These are phyloP conservation scores for Linum usitatissimum DNA, from an alignment of 345 rosid species.

Conservation along the genomic window DNA sequence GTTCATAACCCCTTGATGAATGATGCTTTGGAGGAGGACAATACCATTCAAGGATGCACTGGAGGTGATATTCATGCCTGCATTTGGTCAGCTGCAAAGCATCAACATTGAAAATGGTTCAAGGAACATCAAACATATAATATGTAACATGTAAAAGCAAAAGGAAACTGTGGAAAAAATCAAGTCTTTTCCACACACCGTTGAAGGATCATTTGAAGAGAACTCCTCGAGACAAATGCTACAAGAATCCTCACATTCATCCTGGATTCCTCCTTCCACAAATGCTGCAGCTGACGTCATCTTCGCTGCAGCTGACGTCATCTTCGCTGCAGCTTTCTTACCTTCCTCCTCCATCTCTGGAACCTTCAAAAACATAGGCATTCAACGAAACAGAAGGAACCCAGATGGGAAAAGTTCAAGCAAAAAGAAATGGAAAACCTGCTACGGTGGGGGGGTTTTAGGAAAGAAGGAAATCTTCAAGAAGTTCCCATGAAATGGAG, in stretches of 20 bases:
- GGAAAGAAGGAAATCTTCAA: too few relatives aligned
- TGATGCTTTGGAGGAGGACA: background rate
- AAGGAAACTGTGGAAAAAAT: background rate
- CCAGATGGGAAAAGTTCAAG: too few relatives aligned
- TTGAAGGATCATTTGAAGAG: slow-evolving; percentile 20
- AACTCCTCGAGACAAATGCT: slow-evolving; percentile 28
- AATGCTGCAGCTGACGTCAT: slow-evolving; percentile 28
- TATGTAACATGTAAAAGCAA: background rate
- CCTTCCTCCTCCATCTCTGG: slow-evolving; percentile 11
- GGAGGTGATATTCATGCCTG: slow-evolving; percentile 5
- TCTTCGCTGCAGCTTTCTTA: slow-evolving; percentile 12
- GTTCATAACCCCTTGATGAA: background rate
- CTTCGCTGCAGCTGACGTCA: slow-evolving; percentile 19
- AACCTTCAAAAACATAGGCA: too few relatives aligned
- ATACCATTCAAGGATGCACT: slow-evolving; percentile 4
- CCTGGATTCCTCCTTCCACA: slow-evolving; percentile 30
- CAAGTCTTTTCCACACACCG: slow-evolving; percentile 6
- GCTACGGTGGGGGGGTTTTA: too few relatives aligned
- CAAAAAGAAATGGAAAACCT: too few relatives aligned
- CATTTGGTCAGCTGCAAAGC: background rate
- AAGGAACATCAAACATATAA: background rate
- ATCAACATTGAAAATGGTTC: background rate
- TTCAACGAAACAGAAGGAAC: too few relatives aligned
- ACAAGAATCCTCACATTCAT: slow-evolving; percentile 26
- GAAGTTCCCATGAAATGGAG: too few relatives aligned